A percentile compares a stretch with the other conserved stretches of the same genome.
Conservation (phyloP, 73 alveolate species). For the Stentor roeselii region DNA sequence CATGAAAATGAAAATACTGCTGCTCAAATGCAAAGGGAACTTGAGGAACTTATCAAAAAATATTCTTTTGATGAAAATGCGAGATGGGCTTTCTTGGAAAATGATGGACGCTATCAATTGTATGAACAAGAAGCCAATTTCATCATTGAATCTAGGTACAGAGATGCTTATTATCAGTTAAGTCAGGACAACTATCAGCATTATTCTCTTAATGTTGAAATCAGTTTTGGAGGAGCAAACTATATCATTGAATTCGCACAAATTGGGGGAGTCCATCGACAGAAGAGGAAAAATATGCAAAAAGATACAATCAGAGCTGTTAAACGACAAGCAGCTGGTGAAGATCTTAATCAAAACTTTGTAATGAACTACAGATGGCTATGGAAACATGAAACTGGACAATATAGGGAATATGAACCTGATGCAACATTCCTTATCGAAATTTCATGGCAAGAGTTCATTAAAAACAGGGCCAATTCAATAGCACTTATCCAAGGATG, state of each 20-base stretch:
- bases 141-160: not conserved
- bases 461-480: not conserved
- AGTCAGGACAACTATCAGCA: too few species aligned
- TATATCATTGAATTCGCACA: not conserved
- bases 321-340: not conserved
- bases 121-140: not conserved
- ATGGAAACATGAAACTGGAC: slow-evolving; percentile 3
- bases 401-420: not conserved
- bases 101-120: not conserved
- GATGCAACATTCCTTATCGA: not conserved
- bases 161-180: not conserved
- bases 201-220: not conserved
- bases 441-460: not conserved
- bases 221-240: not conserved
- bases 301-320: slow-evolving; percentile 3
- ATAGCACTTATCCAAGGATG: not conserved
- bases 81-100: not conserved
- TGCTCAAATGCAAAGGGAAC: not conserved
- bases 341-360: not conserved
- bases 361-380: not conserved
- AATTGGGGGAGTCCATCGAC: not conserved
- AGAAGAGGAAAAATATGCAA: not conserved
- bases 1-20: not conserved
- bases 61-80: not conserved
- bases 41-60: not conserved